Percentiles rank a stretch among this genome's conserved stretches.
These are phyloP conservation scores for Trichoderma gracile DNA, from an alignment of 2,329 filamentous ascomycete genomes.

Conservation along the genomic window DNA sequence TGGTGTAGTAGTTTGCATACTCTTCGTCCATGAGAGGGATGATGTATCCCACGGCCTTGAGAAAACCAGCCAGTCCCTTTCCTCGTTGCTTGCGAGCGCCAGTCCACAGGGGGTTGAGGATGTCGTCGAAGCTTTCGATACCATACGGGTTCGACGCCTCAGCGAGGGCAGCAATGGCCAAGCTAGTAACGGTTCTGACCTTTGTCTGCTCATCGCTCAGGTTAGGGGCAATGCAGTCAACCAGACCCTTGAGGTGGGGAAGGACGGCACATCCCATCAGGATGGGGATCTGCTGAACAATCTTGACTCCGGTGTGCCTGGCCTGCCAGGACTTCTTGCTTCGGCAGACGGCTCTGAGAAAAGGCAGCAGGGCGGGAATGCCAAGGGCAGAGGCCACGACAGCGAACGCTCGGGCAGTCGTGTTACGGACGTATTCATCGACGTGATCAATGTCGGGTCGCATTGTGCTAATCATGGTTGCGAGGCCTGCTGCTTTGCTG, in stretches of 20 bases:
- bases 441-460: slow-evolving; percentile 97
- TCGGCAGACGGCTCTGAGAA: slow-evolving; percentile 90
- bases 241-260: slow-evolving; percentile 90
- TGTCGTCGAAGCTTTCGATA: slow-evolving; percentile 98
- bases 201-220: slow-evolving; percentile 98
- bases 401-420: slow-evolving; percentile 92
- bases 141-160: slow-evolving; percentile 97
- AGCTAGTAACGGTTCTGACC: slow-evolving; percentile 90
- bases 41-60: slow-evolving; percentile 97
- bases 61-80: slow-evolving; percentile 90
- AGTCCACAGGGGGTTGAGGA: slow-evolving; percentile 95
- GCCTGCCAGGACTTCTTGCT: slow-evolving; percentile 99
- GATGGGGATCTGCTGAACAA: slow-evolving; percentile 97
- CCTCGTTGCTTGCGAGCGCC: slow-evolving; percentile 94
- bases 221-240: slow-evolving; percentile 95
- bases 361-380: slow-evolving; percentile 91
- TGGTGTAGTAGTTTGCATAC: slow-evolving; percentile 98
- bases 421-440: slow-evolving; percentile 98
- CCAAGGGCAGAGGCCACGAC: slow-evolving; percentile 95
- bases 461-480: slow-evolving; percentile 99
- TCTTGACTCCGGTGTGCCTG: slow-evolving; percentile 96
- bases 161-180: slow-evolving; percentile 91
- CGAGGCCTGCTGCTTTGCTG: slow-evolving; percentile 91
- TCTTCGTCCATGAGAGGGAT: slow-evolving; percentile 99
- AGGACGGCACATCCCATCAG: slow-evolving; percentile 97